phyloP scores from a whole-genome alignment of 352 stramenopile genomes.

The Globisporangium barbulae region DNA sequence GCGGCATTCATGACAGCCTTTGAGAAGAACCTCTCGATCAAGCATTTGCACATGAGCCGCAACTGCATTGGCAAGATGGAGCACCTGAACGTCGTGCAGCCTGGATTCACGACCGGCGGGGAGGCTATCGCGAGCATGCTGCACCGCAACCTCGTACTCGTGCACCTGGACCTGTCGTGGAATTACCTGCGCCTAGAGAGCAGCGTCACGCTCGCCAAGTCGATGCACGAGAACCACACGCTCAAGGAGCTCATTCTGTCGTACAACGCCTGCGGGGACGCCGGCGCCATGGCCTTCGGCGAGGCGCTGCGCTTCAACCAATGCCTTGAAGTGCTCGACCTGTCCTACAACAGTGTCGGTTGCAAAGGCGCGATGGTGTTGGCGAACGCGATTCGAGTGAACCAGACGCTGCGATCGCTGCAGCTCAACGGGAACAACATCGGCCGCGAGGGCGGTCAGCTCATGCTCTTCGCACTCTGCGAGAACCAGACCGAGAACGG shows the following conservation, averaged over 20 bases:
- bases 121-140: constrained; percentile 90
- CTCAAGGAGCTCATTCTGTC: constrained; percentile 64
- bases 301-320: constrained; percentile 63
- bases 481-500: constrained; percentile 48
- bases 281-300: constrained; percentile 73
- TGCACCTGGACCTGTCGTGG: constrained; percentile 85
- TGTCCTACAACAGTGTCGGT: constrained; percentile 79
- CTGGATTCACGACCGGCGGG: constrained; percentile 77
- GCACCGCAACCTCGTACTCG: constrained; percentile 66
- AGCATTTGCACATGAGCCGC: constrained; percentile 64
- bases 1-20: constrained; percentile 83
- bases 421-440: constrained; percentile 80
- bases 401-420: constrained; percentile 52
- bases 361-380: constrained; percentile 71
- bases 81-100: constrained; percentile 85
- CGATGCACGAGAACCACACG: constrained; percentile 62
- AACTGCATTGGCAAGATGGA: constrained; percentile 89
- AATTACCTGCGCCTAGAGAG: constrained; percentile 85
- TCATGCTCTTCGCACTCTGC: constrained; percentile 63
- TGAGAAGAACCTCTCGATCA: constrained; percentile 78
- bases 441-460: constrained; percentile 61
- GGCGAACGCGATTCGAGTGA: constrained; percentile 58
- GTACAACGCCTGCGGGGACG: constrained; percentile 77
- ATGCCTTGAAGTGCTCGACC: constrained; percentile 55
- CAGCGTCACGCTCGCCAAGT: constrained; percentile 60